Base-by-base conservation (phyloP, 129 eudicot species). In the Tanacetum coccineum region DNA sequence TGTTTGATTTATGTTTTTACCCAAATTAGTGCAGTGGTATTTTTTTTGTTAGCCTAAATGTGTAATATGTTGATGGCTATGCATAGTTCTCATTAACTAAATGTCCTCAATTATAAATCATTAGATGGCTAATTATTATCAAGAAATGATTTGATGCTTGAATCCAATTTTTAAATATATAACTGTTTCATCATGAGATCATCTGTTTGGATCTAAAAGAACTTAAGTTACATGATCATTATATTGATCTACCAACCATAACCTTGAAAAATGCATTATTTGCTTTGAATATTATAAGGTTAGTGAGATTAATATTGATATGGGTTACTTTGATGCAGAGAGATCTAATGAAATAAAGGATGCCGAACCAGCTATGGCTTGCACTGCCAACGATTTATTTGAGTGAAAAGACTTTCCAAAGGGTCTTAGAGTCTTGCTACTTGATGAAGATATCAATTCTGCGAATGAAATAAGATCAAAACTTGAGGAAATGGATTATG, bases 331-430 rank as follows among this genome's bases (percentile, higher is more conserved):
- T 48, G 63, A 8, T 74, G 78, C 88, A 83, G 85, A 62, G 67
- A 51, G 77, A 72, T 77, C 77, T 61, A 70, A 47, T 73, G 70
- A 78, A 67, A 13, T 71, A 64, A 82, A 80, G 64, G 74, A 87
- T 87, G 95, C 95, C 80, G 77, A 81, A 71, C 60, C 77, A 85
- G 86, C 82, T 74, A 88, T 88, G 96, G 89, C 81, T 81, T 85
- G 86, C 77, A 88, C 86, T 76, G 96, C 87, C 50, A 79, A 74
- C 62, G 89, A 88, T 75, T 70, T 85, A 72, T 56, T 78, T 71
- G 85, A 39, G 22, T 88, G 91, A 92, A 88, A 82, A 72, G 92
- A 88, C 75, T 88, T 88, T 66, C 96, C 96, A 46, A 88, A 85
- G 81, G 96, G 96, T 62, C 96, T 88, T 76, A 82, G 81, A 63